These are phyloP conservation scores for Saccharomycopsis crataegensis DNA, from an alignment of 1,139 yeast species.

Conservation along the genomic window DNA sequence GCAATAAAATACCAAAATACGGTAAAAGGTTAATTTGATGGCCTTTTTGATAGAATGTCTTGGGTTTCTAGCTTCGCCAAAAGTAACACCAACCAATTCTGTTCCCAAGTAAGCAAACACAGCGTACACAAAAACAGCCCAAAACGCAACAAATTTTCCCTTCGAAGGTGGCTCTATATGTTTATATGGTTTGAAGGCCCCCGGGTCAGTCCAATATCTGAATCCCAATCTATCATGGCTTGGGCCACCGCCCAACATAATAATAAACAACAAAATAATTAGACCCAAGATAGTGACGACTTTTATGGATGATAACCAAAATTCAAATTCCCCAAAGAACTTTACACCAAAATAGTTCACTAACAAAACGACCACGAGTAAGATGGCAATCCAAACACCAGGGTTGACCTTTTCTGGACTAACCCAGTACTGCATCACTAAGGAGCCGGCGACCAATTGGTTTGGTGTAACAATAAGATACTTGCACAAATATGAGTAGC, in stretches of 20 bases:
- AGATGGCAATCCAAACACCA: constrained; percentile 53
- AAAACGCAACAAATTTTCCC: constrained; percentile 57
- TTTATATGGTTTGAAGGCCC: constrained; percentile 37
- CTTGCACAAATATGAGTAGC: constrained; percentile 55
- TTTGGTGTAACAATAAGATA: constrained; percentile 63
- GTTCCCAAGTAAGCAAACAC: constrained; percentile 77
- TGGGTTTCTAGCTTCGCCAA: constrained; percentile 77
- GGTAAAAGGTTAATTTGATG: constrained; percentile 65
- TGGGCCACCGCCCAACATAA: constrained; percentile 86
- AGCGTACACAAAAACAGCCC: constrained; percentile 53
- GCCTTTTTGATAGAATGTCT: constrained; percentile 72
- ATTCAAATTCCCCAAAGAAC: constrained; percentile 59
- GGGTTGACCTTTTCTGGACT: constrained; percentile 40
- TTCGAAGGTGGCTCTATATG: constrained; percentile 44
- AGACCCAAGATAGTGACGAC: constrained; percentile 65
- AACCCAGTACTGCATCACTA: constrained; percentile 59
- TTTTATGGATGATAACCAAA: constrained; percentile 73
- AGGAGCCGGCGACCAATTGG: constrained; percentile 45
- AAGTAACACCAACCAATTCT: constrained; percentile 76
- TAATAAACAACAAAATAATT: constrained; percentile 61
- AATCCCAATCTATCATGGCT: constrained; percentile 58
- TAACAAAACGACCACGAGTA: constrained; percentile 40
- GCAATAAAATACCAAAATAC: constrained; percentile 63
- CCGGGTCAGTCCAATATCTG: constrained; percentile 43
- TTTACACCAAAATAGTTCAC: constrained; percentile 69